Evolutionary conservation across 495 filamentous ascomycete species (phyloP).

Genomic region (Penicillium robsamsonii): DNA sequence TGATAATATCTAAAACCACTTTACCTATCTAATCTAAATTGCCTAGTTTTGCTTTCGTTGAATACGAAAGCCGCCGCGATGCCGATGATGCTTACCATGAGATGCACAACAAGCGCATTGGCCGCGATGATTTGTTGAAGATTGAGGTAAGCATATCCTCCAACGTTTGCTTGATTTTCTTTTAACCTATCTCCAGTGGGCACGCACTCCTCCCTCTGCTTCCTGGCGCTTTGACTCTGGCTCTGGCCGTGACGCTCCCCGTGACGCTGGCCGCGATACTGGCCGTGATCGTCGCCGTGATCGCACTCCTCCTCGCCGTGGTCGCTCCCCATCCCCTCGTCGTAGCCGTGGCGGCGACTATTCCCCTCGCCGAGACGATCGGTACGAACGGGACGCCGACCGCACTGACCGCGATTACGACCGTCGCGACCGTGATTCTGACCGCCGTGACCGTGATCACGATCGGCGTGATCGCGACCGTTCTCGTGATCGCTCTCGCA

Average conservation of each 20-base stretch:
- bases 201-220: conserved; percentile 94
- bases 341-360: conserved; percentile 77
- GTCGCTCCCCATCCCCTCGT: conserved; percentile 69
- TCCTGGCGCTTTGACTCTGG: conserved; percentile 97
- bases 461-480: conserved; percentile 60
- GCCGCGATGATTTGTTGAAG: conserved; percentile 92
- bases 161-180: not conserved
- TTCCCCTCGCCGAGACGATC: conserved; percentile 88
- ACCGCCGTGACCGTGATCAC: conserved; percentile 60
- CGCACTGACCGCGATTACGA: conserved; percentile 72
- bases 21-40: conserved; percentile 16
- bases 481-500: conserved; percentile 61
- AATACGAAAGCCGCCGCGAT: conserved; percentile 98
- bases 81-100: conserved; percentile 99
- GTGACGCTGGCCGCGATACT: conserved; percentile 64
- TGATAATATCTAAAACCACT: conserved; percentile 1
- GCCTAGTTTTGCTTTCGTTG: conserved; percentile 92
- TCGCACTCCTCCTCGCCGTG: conserved; percentile 77
- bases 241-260: conserved; percentile 62
- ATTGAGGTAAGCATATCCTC: conserved; percentile 71
- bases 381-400: conserved; percentile 67
- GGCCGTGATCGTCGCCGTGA: conserved; percentile 72
- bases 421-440: conserved; percentile 65
- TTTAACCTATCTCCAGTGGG: conserved; percentile 65
- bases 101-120: conserved; percentile 99